These are phyloP conservation scores for Melocanna baccifera DNA, from an alignment of 176 grass and related monocot genomes.

Conservation along the genomic window DNA sequence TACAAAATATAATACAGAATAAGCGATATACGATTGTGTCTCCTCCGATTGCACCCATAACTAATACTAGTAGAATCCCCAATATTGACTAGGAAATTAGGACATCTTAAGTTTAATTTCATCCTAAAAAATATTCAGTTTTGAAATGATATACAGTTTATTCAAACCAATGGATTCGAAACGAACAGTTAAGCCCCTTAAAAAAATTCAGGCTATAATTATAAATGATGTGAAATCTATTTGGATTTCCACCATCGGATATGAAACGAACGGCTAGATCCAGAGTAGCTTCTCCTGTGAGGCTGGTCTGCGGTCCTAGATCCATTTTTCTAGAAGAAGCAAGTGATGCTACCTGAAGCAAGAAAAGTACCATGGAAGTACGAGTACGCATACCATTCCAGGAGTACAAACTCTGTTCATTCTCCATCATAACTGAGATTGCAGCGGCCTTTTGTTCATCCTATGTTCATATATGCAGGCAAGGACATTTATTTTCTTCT, in stretches of 20 bases:
- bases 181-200: neutral
- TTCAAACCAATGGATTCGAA: neutral
- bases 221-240: neutral
- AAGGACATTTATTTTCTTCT: neutral
- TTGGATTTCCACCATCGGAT: neutral
- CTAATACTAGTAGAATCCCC: neutral
- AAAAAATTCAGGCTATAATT: neutral
- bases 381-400: constrained; percentile 9
- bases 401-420: constrained; percentile 22
- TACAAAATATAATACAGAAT: no score
- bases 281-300: neutral
- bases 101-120: neutral
- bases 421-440: constrained; percentile 25
- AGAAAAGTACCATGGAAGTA: constrained; percentile 38
- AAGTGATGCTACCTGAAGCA: constrained; percentile 9
- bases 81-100: neutral
- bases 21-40: no score
- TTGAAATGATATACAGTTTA: neutral
- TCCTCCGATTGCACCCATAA: neutral
- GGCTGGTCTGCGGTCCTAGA: neutral
- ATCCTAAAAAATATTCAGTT: neutral
- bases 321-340: neutral
- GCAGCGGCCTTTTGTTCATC: constrained; percentile 33
- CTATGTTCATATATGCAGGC: constrained; percentile 33
- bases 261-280: neutral